Percentiles rank a stretch among this genome's conserved stretches.
These are phyloP conservation scores for Bothriochloa decipiens DNA, from an alignment of 176 grass and related monocot species.

Conservation along the genomic window DNA sequence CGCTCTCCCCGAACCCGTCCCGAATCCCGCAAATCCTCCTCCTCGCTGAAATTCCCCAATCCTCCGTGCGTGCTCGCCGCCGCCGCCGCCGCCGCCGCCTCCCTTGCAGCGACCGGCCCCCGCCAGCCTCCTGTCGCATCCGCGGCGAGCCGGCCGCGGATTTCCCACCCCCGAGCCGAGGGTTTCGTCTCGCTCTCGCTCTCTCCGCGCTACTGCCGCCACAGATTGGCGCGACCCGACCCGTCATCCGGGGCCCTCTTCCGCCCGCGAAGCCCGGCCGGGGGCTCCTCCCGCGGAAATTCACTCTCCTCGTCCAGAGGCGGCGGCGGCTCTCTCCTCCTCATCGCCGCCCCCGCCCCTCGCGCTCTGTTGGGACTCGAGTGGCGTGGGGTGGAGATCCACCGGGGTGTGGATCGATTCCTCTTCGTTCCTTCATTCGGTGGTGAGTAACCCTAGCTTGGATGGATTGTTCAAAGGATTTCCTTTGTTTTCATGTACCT, in stretches of 20 bases:
- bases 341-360: not conserved
- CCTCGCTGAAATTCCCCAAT: slow-evolving; percentile 31
- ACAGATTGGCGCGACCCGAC: slow-evolving; percentile 24
- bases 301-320: slow-evolving; percentile 10
- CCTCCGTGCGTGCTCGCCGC: slow-evolving; percentile 13
- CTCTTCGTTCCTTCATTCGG: not conserved
- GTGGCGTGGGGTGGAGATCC: slow-evolving; percentile 40
- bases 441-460: slow-evolving; percentile 42
- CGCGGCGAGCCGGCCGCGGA: slow-evolving; percentile 11
- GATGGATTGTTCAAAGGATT: not conserved
- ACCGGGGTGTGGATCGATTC: slow-evolving; percentile 27
- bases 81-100: not conserved
- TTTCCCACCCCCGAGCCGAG: slow-evolving; percentile 21
- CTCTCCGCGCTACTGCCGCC: not conserved
- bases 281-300: slow-evolving; percentile 13
- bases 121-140: not conserved
- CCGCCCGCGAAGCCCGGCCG: not conserved
- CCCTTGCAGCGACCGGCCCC: not conserved
- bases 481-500: not conserved
- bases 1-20: slow-evolving; percentile 7
- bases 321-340: not conserved
- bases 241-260: not conserved
- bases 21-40: slow-evolving; percentile 30
- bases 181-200: not conserved
- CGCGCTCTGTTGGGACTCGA: not conserved